A percentile compares a stretch with the other conserved stretches of the same genome.
Conservation (phyloP, 441 rosid genomes). For the Breynia disticha region DNA sequence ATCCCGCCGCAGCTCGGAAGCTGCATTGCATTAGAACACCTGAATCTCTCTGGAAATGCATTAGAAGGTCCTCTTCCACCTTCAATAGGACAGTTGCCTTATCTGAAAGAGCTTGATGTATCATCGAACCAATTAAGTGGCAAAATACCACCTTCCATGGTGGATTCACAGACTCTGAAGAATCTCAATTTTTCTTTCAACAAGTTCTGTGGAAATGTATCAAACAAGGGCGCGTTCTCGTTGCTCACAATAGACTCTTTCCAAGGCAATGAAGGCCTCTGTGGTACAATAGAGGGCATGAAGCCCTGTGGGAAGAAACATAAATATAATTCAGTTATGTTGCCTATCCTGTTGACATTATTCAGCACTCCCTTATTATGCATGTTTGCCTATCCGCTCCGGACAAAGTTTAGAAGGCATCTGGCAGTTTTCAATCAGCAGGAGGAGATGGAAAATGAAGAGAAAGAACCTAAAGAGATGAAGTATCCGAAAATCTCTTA, state of each 20-base stretch:
- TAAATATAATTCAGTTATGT: conserved; percentile 5
- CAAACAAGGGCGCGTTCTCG: conserved; percentile 18
- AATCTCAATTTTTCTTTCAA: conserved; percentile 26
- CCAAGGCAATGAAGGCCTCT: conserved; percentile 22
- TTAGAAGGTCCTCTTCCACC: conserved; percentile 21
- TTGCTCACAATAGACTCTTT: conserved; percentile 22
- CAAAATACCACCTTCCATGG: conserved; percentile 16
- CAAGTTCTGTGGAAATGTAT: conserved; percentile 19
- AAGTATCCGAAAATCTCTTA: conserved; percentile 32
- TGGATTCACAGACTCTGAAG: conserved; percentile 16
- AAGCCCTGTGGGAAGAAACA: conserved; percentile 14
- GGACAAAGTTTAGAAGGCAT: conserved; percentile 10
- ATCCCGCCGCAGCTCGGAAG: conserved; percentile 25
- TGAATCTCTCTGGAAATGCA: conserved; percentile 25
- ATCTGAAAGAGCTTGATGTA: conserved; percentile 19
- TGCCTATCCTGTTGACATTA: conserved; percentile 15
- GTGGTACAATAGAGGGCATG: conserved; percentile 22
- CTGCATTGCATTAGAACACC: conserved; percentile 23
- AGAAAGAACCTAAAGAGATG: conserved; percentile 32
- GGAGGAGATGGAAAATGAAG: conserved; percentile 37
- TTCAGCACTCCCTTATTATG: conserved; percentile 13
- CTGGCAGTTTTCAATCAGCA: not conserved
- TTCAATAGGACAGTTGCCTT: conserved; percentile 18
- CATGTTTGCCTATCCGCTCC: conserved; percentile 3
- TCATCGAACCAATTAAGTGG: conserved; percentile 23